These are phyloP conservation scores for Cutaneotrichosporon curvatum DNA, from an alignment of 1,284 basidiomycete species.

Conservation along the genomic window DNA sequence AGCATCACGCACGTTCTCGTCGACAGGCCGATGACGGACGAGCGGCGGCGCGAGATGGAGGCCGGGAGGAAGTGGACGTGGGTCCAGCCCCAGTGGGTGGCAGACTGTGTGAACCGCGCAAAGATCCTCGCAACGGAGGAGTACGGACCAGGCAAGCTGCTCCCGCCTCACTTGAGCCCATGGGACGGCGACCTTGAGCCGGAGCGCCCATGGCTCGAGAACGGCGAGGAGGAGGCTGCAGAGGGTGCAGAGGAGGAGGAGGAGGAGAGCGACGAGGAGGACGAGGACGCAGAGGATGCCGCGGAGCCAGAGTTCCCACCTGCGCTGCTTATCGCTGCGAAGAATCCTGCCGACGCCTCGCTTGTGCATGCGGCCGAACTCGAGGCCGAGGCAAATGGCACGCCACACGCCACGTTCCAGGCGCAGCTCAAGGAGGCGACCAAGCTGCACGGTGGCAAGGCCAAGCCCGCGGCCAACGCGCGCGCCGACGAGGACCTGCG, in stretches of 20 bases:
- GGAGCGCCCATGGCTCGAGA: constrained; percentile 52
- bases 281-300: constrained; percentile 41
- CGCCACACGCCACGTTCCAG: constrained; percentile 76
- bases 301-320: constrained; percentile 44
- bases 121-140: constrained; percentile 77
- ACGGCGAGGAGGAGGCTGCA: constrained; percentile 41
- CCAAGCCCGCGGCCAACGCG: constrained; percentile 24
- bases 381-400: constrained; percentile 82
- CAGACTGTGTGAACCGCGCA: constrained; percentile 87
- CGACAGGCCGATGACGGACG: constrained; percentile 66
- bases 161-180: constrained; percentile 94
- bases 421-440: constrained; percentile 64
- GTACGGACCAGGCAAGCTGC: constrained; percentile 76
- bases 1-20: constrained; percentile 94
- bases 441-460: constrained; percentile 49
- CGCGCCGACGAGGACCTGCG: constrained; percentile 77
- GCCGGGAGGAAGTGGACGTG: constrained; percentile 67
- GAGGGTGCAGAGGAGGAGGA: constrained; percentile 46
- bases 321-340: constrained; percentile 54
- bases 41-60: constrained; percentile 56
- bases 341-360: constrained; percentile 57
- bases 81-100: constrained; percentile 97
- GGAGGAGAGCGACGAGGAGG: constrained; percentile 35
- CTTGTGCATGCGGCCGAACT: constrained; percentile 83
- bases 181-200: constrained; percentile 71